Base-by-base conservation (phyloP, 768 basidiomycete genomes). In the Lentinula sp. region DNA sequence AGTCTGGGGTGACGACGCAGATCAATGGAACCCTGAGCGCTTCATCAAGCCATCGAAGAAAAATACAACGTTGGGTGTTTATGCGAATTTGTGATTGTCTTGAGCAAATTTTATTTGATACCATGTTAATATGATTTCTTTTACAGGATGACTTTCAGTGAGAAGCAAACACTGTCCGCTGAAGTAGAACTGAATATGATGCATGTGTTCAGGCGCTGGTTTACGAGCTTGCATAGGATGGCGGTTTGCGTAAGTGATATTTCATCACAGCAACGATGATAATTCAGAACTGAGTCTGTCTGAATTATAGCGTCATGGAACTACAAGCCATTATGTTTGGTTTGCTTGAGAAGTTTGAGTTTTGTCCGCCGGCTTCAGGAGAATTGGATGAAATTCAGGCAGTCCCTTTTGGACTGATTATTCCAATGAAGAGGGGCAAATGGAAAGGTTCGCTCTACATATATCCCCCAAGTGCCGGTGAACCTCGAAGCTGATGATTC, bases 301-400 rank as follows among this genome's bases (percentile, higher is more conserved):
- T 8, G 4, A 4, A n/a, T 6, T 55, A 3, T 61, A 71, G 69
- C 6, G 31, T 76, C 0, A 63, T 69, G 51, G 77, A 80, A 66
- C 62, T 77, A 31, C 79, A 80, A 62, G 69, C 70, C 1, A 76
- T 80, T 62, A 62, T 78, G 23, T 69, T 73, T 11, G 75, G 75
- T 60, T 66, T 74, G 23, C 42, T 78, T 18, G 65, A 70, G 11
- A 70, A 72, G 62, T 77, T 79, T 59, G 70, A 76, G 61, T 72
- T 78, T 58, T 53, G 71, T 73, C 74, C 42, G 5, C 50, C 60
- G 32, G n/a, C 37, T 42, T 42, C 37, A 11, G 62, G 53, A 40
- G 57, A 40, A 18, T n/a, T 60, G 34, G 59, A 60, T 23, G 53
- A 55, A 11, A 52, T 60, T 5, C 59, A 49, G 23, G 34, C 31